Base-by-base conservation (phyloP, 257 asterid genomes). In the Marsdenia floribunda region DNA sequence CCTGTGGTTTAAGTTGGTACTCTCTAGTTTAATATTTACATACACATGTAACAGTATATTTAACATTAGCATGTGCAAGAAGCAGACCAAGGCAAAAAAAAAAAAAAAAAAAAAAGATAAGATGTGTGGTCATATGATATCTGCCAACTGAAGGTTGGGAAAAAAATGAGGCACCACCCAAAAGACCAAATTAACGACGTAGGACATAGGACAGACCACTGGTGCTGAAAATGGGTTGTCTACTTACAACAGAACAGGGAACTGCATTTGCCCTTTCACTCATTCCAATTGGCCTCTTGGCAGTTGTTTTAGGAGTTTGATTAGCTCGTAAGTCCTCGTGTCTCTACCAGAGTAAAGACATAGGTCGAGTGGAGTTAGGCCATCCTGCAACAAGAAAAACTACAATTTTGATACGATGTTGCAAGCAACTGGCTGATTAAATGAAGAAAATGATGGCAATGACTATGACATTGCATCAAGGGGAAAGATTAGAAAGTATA, bases 341-440 rank as follows among this genome's bases (percentile, higher is more conserved):
- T 91, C 88, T 80, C 81, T 82, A 75, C 97, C 90, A 71, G 86
- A 87, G 78, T 86, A 82, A 50, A 93, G 89, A 83, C 97, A 93
- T 19, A 91, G 82, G 42, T 86, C 91, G 21, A 87, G 85, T 44
- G 96, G 83, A 19, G 91, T 93, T 74, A 88, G 77, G 77, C 96
- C 97, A 66, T 90, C 91, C 96, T 90, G 93, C 81, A 75, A 71
- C 10, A 55, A 35, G 70, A 2, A n/a, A 70, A 70, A 22, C 9
- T 14, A 59, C 61, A 29, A 44, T 24, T 16, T 50, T 64, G 40
- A 50, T 14, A 38, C 4, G 26, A 2, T 33, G 65, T 64, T 2
- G 33, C n/a, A 14, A 19, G 22, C 37, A 73, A 73, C 21, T 18
- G 38, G 52, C 49, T 29, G 35, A 66, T 38, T 1, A 19, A 66